Evolutionary conservation across 2,329 filamentous ascomycete species (phyloP).

Genomic region (Aspergillus japonicus): DNA sequence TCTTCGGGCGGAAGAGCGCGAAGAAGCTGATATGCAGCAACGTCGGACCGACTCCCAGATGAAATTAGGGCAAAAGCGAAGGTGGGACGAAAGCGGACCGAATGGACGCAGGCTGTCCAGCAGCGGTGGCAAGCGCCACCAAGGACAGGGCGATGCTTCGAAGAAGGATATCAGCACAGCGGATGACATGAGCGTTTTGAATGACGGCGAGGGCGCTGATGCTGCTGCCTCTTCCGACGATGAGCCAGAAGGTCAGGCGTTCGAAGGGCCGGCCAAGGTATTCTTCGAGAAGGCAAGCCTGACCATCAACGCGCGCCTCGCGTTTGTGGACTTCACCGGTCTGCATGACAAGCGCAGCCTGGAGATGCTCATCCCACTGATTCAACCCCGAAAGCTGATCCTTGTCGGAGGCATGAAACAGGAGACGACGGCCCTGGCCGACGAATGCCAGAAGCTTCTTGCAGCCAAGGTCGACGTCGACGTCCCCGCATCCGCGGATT

Average conservation of each 20-base stretch:
- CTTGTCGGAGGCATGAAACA: conserved; percentile 76
- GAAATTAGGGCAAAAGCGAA: conserved; percentile 84
- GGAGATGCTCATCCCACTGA: conserved; percentile 90
- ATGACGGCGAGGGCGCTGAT: conserved; percentile 58
- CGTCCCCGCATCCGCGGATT: conserved; percentile 43
- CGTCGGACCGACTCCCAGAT: conserved; percentile 56
- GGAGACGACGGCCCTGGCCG: conserved; percentile 76
- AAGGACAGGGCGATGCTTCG: conserved; percentile 39
- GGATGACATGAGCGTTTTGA: conserved; percentile 48
- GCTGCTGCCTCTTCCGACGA: conserved; percentile 57
- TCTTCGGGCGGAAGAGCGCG: conserved; percentile 85
- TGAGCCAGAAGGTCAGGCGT: conserved; percentile 50
- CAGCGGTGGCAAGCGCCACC: conserved; percentile 61
- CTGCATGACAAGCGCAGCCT: conserved; percentile 91
- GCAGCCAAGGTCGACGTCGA: conserved; percentile 42
- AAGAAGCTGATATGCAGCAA: conserved; percentile 66
- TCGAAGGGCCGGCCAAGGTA: conserved; percentile 72
- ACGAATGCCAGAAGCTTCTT: conserved; percentile 71
- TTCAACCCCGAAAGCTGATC: conserved; percentile 90
- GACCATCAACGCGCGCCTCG: conserved; percentile 70
- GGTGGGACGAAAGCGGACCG: conserved; percentile 73
- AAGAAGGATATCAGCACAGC: conserved; percentile 47
- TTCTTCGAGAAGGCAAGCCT: conserved; percentile 64
- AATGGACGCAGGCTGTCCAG: conserved; percentile 40
- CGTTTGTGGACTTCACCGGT: conserved; percentile 87